Evolutionary conservation across 2,329 filamentous ascomycete species (phyloP).

Genomic region (Cladophialophora exuberans): DNA sequence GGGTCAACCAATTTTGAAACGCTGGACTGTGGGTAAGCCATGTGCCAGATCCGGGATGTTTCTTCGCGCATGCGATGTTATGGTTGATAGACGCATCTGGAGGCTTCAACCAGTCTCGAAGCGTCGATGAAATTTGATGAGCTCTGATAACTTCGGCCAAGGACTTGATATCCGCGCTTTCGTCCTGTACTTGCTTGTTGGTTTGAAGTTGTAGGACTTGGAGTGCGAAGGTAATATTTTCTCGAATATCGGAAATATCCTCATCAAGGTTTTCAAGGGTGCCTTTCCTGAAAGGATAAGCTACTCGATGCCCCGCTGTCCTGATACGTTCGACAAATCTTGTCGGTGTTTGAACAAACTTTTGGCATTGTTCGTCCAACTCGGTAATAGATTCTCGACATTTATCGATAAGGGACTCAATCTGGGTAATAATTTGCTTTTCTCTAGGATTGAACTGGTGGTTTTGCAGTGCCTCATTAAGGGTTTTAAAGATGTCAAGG

Average conservation of each 20-base stretch:
- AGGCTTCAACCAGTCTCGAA: conserved; percentile 41
- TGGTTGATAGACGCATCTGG: conserved; percentile 42
- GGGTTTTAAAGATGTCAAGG: not conserved
- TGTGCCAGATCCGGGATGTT: conserved; percentile 38
- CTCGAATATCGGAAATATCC: conserved; percentile 40
- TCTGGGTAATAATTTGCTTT: not conserved
- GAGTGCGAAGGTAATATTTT: conserved; percentile 38
- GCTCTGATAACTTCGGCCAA: conserved; percentile 35
- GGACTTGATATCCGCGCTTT: conserved; percentile 35
- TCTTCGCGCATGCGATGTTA: conserved; percentile 38
- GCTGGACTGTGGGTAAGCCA: conserved; percentile 34
- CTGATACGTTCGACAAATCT: conserved; percentile 7
- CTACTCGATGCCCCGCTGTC: conserved; percentile 25
- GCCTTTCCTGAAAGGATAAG: conserved; percentile 41
- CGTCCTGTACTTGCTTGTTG: conserved; percentile 31
- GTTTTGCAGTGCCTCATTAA: not conserved
- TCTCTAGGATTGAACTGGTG: not conserved
- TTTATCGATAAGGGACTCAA: not conserved
- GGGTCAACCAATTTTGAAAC: conserved; percentile 33
- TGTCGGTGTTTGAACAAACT: not conserved
- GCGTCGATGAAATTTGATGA: conserved; percentile 30
- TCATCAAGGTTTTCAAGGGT: conserved; percentile 46
- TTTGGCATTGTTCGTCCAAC: not conserved
- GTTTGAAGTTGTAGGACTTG: conserved; percentile 39
- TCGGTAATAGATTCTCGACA: not conserved